These are phyloP conservation scores for Thielaviopsis musarum DNA, from an alignment of 2,329 filamentous ascomycete genomes.

Conservation along the genomic window DNA sequence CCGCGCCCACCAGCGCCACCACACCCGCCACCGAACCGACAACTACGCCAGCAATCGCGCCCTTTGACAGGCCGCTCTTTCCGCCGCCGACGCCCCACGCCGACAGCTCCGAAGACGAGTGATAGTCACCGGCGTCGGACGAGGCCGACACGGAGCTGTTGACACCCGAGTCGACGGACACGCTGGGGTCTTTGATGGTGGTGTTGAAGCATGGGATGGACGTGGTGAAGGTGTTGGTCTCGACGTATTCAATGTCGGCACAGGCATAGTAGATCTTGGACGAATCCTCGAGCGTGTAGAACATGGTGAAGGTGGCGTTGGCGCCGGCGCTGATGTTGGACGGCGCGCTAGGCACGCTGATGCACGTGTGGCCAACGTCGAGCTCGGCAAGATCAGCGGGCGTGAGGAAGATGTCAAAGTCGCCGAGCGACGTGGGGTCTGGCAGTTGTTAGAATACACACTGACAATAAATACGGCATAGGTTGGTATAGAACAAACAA, in stretches of 20 bases:
- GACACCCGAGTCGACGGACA: constrained; percentile 13
- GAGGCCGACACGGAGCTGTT: constrained; percentile 13
- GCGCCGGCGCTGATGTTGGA: constrained; percentile 22
- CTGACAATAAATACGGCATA: no score
- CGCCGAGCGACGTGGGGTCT: constrained; percentile 24
- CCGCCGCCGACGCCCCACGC: constrained; percentile 5
- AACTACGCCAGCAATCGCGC: constrained; percentile 59
- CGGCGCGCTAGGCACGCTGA: constrained; percentile 22
- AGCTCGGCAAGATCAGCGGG: constrained; percentile 22
- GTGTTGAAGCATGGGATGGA: constrained; percentile 28
- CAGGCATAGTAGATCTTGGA: constrained; percentile 33
- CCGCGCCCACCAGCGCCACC: constrained; percentile 39
- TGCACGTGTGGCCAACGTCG: constrained; percentile 30
- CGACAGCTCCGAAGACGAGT: background rate
- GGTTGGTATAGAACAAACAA: no score
- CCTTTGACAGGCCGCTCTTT: constrained; percentile 36
- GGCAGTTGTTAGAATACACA: background rate
- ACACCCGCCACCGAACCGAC: constrained; percentile 51
- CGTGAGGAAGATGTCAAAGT: constrained; percentile 25
- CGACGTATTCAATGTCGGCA: constrained; percentile 29
- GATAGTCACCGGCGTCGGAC: constrained; percentile 15
- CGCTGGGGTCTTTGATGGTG: constrained; percentile 19
- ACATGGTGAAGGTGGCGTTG: constrained; percentile 32
- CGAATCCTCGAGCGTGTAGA: constrained; percentile 25
- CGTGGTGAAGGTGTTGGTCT: constrained; percentile 19